Conservation (phyloP, 2,329 filamentous ascomycete genomes). For the Mariannaea elegans region DNA sequence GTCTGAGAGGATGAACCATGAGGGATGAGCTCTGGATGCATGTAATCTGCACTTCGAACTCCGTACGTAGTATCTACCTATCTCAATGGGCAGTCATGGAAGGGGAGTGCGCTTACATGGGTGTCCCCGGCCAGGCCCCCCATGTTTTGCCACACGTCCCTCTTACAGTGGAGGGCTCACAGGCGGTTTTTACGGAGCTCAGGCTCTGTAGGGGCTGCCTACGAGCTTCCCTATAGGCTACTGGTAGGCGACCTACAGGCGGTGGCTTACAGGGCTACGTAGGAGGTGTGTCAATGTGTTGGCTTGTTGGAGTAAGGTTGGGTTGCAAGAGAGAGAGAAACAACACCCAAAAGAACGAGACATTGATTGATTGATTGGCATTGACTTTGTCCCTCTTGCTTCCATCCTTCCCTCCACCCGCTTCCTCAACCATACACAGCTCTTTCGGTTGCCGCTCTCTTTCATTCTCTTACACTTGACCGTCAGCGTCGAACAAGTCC, state of each 20-base stretch:
- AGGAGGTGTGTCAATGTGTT: slow-evolving; percentile 9
- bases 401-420: not conserved
- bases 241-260: slow-evolving; percentile 13
- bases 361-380: slow-evolving; percentile 20
- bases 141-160: slow-evolving; percentile 23
- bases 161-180: slow-evolving; percentile 22
- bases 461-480: slow-evolving; percentile 18
- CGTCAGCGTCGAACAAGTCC: slow-evolving; percentile 17
- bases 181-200: slow-evolving; percentile 7
- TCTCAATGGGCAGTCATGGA: slow-evolving; percentile 4
- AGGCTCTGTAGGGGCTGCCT: slow-evolving; percentile 9
- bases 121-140: slow-evolving; percentile 12
- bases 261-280: slow-evolving; percentile 23
- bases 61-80: too few relatives aligned
- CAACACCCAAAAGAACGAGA: slow-evolving; percentile 3
- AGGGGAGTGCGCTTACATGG: slow-evolving; percentile 21
- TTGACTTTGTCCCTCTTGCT: slow-evolving; percentile 8
- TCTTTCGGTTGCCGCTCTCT: slow-evolving; percentile 5
- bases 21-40: not conserved
- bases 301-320: slow-evolving; percentile 6
- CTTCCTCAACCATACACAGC: slow-evolving; percentile 17
- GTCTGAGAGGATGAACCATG: not conserved
- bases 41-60: too few relatives aligned
- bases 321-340: slow-evolving; percentile 19
- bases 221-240: slow-evolving; percentile 13